phyloP scores from a whole-genome alignment of 805 yeast species.

The Kuraishia molischiana region DNA sequence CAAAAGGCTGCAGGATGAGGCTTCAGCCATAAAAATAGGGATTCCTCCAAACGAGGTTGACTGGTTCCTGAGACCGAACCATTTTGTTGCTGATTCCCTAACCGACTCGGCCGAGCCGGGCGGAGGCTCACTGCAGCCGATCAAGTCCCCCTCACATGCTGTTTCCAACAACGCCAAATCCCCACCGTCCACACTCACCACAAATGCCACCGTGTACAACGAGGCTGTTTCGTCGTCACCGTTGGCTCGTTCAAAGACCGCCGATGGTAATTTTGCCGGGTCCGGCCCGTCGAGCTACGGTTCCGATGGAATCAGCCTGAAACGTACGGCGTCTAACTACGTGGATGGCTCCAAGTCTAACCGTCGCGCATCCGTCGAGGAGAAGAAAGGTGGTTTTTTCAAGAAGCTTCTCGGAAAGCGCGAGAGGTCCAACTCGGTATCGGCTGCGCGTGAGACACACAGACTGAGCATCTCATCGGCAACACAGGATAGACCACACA shows the following conservation, averaged over 20 bases:
- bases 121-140: constrained; percentile 8
- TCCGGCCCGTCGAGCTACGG: background rate
- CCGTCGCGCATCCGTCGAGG: background rate
- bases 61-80: constrained; percentile 3
- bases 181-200: constrained; percentile 13
- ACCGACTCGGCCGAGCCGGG: too few species aligned
- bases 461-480: too few species aligned
- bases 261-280: constrained; percentile 11
- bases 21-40: background rate
- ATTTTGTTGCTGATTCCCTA: background rate
- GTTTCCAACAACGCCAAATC: constrained; percentile 15
- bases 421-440: too few species aligned
- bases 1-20: constrained; percentile 2
- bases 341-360: background rate
- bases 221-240: constrained; percentile 7
- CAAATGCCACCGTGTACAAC: constrained; percentile 6
- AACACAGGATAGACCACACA: too few species aligned
- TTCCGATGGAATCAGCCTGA: constrained; percentile 3
- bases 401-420: constrained; percentile 18
- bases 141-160: constrained; percentile 16
- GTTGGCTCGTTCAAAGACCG: constrained; percentile 14
- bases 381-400: constrained; percentile 10
- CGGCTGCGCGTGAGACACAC: too few species aligned
- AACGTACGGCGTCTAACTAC: background rate
- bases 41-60: constrained; percentile 2